Percentiles rank a stretch among this genome's conserved stretches.
Conservation (phyloP, 768 basidiomycete species). For the Auriscalpium orientale region DNA sequence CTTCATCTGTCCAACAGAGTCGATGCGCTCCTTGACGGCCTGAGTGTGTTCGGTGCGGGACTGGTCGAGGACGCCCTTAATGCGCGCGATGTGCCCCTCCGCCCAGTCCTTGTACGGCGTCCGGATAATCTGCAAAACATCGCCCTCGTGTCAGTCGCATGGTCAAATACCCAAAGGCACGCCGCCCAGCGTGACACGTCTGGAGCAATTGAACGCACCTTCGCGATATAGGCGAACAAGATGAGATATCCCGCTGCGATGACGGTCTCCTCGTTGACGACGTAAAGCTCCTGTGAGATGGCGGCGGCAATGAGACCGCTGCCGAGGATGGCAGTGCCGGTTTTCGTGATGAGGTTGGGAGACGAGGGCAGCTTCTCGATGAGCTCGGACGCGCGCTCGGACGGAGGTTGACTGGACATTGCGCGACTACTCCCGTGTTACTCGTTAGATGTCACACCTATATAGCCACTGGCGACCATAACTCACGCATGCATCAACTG, state of each 20-base stretch:
- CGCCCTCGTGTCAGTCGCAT: slow-evolving; percentile 10
- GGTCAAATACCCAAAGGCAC: too few species aligned
- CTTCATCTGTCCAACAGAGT: slow-evolving; percentile 87
- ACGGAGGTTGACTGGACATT: slow-evolving; percentile 61
- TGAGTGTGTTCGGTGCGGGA: slow-evolving; percentile 87
- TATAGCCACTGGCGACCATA: too few species aligned
- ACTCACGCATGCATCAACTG: slow-evolving; percentile 42
- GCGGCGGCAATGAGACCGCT: slow-evolving; percentile 84
- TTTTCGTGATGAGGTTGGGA: slow-evolving; percentile 88
- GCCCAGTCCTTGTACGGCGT: slow-evolving; percentile 94
- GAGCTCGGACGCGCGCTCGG: slow-evolving; percentile 83
- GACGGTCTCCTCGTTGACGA: slow-evolving; percentile 94
- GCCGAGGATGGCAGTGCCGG: slow-evolving; percentile 85
- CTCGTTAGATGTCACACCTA: not conserved
- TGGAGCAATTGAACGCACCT: slow-evolving; percentile 37
- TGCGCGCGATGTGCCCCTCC: slow-evolving; percentile 74
- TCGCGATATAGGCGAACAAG: slow-evolving; percentile 75
- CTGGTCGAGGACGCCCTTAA: slow-evolving; percentile 72
- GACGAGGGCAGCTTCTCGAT: slow-evolving; percentile 83
- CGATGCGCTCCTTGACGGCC: slow-evolving; percentile 89
- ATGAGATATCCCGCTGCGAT: slow-evolving; percentile 79
- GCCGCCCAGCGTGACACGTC: too few species aligned
- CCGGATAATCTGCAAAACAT: slow-evolving; percentile 48
- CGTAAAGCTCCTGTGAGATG: slow-evolving; percentile 95
- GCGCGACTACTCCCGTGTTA: slow-evolving; percentile 41